A percentile compares a stretch with the other conserved stretches of the same genome.
phyloP scores from a whole-genome alignment of 371 early-diverging fungal species.

The Mucor plumbeus region DNA sequence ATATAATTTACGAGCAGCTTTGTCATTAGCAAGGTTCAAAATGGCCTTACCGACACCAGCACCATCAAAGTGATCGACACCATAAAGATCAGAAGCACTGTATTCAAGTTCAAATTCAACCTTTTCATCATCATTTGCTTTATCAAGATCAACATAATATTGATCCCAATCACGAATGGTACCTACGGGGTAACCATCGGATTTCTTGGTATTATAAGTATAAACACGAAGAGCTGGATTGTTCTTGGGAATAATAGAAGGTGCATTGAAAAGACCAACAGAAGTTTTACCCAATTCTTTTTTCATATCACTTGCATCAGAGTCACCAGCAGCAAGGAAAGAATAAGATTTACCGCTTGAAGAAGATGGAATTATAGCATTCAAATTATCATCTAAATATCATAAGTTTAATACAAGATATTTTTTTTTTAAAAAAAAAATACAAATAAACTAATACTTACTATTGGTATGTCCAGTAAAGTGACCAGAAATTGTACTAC shows the following conservation, averaged over 20 bases:
- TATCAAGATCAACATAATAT: constrained; percentile 54
- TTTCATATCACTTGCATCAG: not conserved
- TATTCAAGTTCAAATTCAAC: constrained; percentile 54
- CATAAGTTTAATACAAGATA: no score
- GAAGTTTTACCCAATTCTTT: constrained; percentile 11
- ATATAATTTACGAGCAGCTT: constrained; percentile 13
- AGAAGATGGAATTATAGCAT: constrained; percentile 17
- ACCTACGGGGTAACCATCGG: constrained; percentile 30
- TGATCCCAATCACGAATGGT: constrained; percentile 56
- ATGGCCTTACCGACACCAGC: constrained; percentile 25
- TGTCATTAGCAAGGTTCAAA: constrained; percentile 11
- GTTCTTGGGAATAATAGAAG: constrained; percentile 55
- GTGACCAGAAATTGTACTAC: constrained; percentile 48
- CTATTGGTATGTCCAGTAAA: constrained; percentile 62
- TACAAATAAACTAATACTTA: constrained; percentile 3
- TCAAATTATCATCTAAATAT: constrained; percentile 26
- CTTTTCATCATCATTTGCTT: constrained; percentile 39
- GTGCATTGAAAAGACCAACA: constrained; percentile 50
- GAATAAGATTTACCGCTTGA: not conserved
- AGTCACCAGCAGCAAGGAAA: constrained; percentile 16
- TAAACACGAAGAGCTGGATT: constrained; percentile 63
- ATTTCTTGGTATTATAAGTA: constrained; percentile 35
- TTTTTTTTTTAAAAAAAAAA: no score
- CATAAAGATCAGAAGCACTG: constrained; percentile 45
- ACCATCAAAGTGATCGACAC: constrained; percentile 37